These are phyloP conservation scores for Panaeolus papilionaceus DNA, from an alignment of 768 basidiomycete genomes.

Conservation along the genomic window DNA sequence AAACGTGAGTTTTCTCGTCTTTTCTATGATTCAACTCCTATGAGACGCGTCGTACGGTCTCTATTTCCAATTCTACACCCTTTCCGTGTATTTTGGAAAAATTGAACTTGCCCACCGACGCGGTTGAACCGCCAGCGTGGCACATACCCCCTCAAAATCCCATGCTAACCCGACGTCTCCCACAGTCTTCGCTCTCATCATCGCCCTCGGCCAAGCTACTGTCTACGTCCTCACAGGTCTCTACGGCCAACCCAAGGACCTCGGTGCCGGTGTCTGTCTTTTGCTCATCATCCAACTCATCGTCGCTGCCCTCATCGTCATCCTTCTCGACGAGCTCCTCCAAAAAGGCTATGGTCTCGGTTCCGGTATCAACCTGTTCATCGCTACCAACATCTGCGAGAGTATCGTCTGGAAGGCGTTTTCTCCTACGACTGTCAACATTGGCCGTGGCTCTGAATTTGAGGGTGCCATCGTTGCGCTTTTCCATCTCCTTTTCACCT, in stretches of 20 bases:
- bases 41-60: constrained; percentile 10
- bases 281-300: constrained; percentile 96
- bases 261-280: constrained; percentile 97
- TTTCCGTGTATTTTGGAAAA: neutral
- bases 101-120: neutral
- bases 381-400: constrained; percentile 99
- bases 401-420: constrained; percentile 99
- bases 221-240: constrained; percentile 97
- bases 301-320: constrained; percentile 93
- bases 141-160: neutral
- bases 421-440: constrained; percentile 97
- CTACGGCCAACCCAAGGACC: constrained; percentile 91
- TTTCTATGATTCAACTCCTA: constrained; percentile 13
- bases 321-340: constrained; percentile 97
- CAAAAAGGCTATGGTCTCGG: constrained; percentile 99
- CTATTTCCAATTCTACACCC: neutral
- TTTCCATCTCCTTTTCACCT: constrained; percentile 97
- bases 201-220: constrained; percentile 94
- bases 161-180: constrained; percentile 15
- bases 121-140: constrained; percentile 7
- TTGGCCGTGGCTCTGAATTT: constrained; percentile 97
- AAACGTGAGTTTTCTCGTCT: constrained; percentile 71
- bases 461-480: constrained; percentile 96
- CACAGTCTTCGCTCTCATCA: constrained; percentile 95
- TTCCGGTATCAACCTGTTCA: constrained; percentile 98